Evolutionary conservation across 2,329 filamentous ascomycete species (phyloP), one percentile per base, ranked within the genome.

Genomic region (Diplocarpon rosae): DNA sequence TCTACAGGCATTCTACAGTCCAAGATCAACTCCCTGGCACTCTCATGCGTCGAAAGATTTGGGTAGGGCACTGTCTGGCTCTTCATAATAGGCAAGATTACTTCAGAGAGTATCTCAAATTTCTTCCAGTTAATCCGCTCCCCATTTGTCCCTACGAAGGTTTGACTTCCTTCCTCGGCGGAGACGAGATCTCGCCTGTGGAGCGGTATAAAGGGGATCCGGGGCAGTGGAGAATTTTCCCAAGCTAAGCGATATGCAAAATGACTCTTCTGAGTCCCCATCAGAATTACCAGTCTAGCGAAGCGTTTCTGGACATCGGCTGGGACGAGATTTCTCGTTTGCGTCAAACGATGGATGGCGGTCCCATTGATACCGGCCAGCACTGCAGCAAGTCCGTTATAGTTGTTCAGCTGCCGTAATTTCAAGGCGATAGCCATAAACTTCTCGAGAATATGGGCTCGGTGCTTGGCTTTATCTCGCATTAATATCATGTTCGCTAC

Each of bases 41-140:
- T 71, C 47, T 90, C 82, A 56, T 83, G 80, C 56, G 73, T 80
- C 29, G 70, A 68, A 50, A 90, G 68, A 50, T 80, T 83, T 20
- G 78, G 76, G 56, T 95, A 95, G 5, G 87, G 80, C 39, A 79
- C 79, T 43, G 85, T 84, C 64, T 96, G 89, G 58, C 90, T 95
- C 65, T 82, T 83, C 75, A 95, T 93, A 43, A 98, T 80, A 2
- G 86, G 83, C 48, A 95, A 71, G 42, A 96, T 75, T 5, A 95
- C 85, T 56, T 96, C 90, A 6, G 89, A 89, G 65, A 96, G 80
- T 28, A 98, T 83, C 64, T 96, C 90, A 58, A 96, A 98, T 62
- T 98, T 98, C 65, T 83, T 88, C 92, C 92, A 98, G 62, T 96
- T 96, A 61, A 98, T 85, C 41, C 85, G 73, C 51, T 86, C 77